A percentile compares a stretch with the other conserved stretches of the same genome.
Conservation (phyloP, 441 rosid genomes). For the Corymbia calophylla region DNA sequence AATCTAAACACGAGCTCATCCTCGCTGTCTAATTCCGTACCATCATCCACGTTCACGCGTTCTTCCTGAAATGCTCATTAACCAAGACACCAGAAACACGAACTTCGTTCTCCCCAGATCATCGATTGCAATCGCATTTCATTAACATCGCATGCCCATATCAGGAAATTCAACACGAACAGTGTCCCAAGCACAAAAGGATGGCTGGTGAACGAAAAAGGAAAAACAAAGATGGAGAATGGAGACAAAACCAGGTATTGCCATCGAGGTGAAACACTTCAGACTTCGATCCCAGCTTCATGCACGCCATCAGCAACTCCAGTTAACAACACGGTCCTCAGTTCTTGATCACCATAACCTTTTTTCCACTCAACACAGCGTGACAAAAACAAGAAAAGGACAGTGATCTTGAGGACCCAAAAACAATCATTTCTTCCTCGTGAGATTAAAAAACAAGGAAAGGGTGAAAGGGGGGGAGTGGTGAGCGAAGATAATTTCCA, state of each 20-base stretch:
- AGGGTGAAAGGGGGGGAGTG: not conserved
- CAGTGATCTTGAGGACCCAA: not conserved
- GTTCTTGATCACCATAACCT: not conserved
- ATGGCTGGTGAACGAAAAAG: not conserved
- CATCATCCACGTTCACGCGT: not conserved
- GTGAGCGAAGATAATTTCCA: not conserved
- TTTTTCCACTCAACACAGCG: not conserved
- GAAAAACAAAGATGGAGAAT: not conserved
- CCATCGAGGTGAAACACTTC: slow-evolving; percentile 69
- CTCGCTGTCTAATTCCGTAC: not conserved
- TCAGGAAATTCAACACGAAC: not conserved
- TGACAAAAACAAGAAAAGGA: not conserved
- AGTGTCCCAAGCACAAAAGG: not conserved
- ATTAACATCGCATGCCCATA: not conserved
- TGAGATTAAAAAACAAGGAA: not conserved
- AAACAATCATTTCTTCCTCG: not conserved
- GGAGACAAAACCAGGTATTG: slow-evolving; percentile 46
- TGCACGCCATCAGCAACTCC: slow-evolving; percentile 49
- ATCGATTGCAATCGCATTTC: not conserved
- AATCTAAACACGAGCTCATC: not conserved
- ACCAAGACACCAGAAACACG: not conserved
- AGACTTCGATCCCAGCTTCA: slow-evolving; percentile 92
- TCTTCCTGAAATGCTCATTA: not conserved
- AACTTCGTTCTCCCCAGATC: not conserved
- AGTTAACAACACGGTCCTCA: not conserved